phyloP scores from a whole-genome alignment of 2,329 filamentous ascomycete species.

The Celoporthe dispersa region DNA sequence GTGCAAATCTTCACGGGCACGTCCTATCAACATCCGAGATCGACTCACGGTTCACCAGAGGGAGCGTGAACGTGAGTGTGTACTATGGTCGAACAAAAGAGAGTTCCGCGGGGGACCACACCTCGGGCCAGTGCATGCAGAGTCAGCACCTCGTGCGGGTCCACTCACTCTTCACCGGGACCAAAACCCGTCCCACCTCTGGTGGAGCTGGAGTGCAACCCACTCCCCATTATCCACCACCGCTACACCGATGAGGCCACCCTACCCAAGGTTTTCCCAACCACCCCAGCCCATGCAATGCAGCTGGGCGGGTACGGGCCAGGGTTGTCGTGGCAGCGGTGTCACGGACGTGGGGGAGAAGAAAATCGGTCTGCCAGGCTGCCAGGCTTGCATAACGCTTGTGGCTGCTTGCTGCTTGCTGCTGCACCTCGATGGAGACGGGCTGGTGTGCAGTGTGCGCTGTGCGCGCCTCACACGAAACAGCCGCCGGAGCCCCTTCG shows the following conservation, averaged over 20 bases:
- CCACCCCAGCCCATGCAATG: slow-evolving; percentile 1
- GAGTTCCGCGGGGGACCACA: neutral
- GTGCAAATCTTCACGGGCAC: neutral
- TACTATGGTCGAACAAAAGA: neutral
- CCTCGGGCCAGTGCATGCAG: slow-evolving; percentile 4
- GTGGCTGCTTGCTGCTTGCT: neutral
- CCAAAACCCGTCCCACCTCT: neutral
- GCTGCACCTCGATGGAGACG: slow-evolving; percentile 3
- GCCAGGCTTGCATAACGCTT: slow-evolving; percentile 1
- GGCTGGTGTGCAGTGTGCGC: slow-evolving; percentile 5
- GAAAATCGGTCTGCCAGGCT: slow-evolving; percentile 11
- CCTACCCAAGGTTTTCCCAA: neutral
- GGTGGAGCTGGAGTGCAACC: neutral
- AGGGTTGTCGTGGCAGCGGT: slow-evolving; percentile 22
- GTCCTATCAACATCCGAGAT: neutral
- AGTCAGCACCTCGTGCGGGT: neutral
- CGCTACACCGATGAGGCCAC: neutral
- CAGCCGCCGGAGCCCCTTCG: neutral
- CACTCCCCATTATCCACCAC: neutral
- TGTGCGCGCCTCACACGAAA: neutral
- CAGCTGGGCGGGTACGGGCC: neutral
- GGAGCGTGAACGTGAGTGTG: neutral
- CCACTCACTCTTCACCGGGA: neutral
- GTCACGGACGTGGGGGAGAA: slow-evolving; percentile 19
- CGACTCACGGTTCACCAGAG: neutral